phyloP scores from a whole-genome alignment of 345 rosid genomes.

The Boechera retrofracta region DNA sequence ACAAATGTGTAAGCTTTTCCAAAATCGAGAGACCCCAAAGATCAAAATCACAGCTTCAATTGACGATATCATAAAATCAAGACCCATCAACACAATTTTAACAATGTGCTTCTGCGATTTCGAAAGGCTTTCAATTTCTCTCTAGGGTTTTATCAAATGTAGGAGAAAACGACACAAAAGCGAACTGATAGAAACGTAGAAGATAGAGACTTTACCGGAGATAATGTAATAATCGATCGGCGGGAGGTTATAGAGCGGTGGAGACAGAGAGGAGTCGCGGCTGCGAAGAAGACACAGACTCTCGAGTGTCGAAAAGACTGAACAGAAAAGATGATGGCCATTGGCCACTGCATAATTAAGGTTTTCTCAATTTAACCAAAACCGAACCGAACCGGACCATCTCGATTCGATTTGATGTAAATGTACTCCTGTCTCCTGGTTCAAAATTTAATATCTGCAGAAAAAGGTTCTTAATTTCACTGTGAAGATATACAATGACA shows the following conservation, averaged over 20 bases:
- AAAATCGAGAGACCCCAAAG: not conserved
- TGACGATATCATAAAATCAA: not conserved
- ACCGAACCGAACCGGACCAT: not conserved
- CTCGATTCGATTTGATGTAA: conserved; percentile 9
- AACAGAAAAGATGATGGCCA: conserved; percentile 4
- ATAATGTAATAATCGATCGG: not conserved
- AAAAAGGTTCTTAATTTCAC: no score
- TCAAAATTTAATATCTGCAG: not conserved
- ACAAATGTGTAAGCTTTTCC: conserved; percentile 12
- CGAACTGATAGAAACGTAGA: not conserved
- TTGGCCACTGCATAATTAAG: conserved; percentile 8
- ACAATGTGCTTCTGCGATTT: conserved; percentile 23
- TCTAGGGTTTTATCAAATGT: conserved; percentile 17
- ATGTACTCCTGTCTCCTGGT: not conserved
- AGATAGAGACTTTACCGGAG: conserved; percentile 10
- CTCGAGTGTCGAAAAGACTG: conserved; percentile 20
- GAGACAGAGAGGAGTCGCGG: conserved; percentile 12
- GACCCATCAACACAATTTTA: conserved; percentile 6
- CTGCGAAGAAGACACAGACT: conserved; percentile 12
- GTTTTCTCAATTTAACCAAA: conserved; percentile 10
- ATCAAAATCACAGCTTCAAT: not conserved
- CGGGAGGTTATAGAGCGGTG: conserved; percentile 9
- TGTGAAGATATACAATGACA: no score
- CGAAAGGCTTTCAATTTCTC: not conserved
- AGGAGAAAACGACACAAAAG: not conserved